phyloP scores from a whole-genome alignment of 331 rosid species.

The Dryas integrifolia region DNA sequence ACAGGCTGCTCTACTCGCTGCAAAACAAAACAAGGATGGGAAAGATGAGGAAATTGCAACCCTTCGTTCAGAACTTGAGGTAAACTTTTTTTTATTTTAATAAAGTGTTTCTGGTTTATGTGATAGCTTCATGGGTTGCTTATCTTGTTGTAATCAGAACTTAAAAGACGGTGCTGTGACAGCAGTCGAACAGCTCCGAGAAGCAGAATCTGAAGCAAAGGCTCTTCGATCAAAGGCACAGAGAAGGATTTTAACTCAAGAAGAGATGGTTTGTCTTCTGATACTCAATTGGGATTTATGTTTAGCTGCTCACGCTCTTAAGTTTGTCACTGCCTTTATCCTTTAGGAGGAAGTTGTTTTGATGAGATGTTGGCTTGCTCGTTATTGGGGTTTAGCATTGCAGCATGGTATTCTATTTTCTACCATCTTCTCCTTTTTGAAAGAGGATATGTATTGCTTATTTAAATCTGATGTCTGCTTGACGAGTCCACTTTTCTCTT shows the following conservation, averaged over 20 bases:
- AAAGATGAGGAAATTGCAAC: conserved; percentile 70
- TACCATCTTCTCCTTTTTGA: conserved; percentile 25
- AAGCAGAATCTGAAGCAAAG: conserved; percentile 90
- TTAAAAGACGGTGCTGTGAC: conserved; percentile 67
- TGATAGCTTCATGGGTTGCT: conserved; percentile 13
- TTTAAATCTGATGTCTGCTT: conserved; percentile 21
- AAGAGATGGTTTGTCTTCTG: conserved; percentile 84
- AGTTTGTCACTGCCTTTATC: conserved; percentile 20
- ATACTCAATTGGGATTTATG: conserved; percentile 10
- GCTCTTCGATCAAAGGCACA: conserved; percentile 90
- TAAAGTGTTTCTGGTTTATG: conserved; percentile 15
- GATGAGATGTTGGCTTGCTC: conserved; percentile 99
- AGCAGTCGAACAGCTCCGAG: conserved; percentile 71
- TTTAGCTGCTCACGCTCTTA: conserved; percentile 21
- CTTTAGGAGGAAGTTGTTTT: conserved; percentile 96
- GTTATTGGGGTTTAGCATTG: conserved; percentile 93
- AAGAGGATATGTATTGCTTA: conserved; percentile 15
- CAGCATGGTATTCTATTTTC: conserved; percentile 63
- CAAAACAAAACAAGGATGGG: conserved; percentile 70
- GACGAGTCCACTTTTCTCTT: conserved; percentile 19
- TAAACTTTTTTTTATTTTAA: conserved; percentile 27
- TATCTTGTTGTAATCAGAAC: conserved; percentile 47
- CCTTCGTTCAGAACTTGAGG: conserved; percentile 85
- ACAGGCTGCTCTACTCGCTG: conserved; percentile 96
- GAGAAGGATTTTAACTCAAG: conserved; percentile 96